These are phyloP conservation scores for Boletus huronensis DNA, from an alignment of 768 basidiomycete genomes.

Conservation along the genomic window DNA sequence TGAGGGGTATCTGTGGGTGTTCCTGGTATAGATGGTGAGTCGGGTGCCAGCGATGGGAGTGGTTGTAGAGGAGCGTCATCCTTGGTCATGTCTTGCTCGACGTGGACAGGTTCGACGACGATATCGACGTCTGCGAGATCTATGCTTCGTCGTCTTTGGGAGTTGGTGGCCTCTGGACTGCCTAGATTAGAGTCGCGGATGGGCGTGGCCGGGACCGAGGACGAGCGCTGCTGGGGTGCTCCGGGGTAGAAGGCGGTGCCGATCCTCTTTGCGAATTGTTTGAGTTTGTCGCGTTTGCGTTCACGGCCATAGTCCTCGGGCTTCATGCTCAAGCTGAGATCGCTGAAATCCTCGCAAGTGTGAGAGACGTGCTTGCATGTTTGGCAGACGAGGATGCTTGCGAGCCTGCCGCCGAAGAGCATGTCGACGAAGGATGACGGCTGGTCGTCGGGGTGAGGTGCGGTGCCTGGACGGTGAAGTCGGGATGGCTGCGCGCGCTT, in stretches of 20 bases:
- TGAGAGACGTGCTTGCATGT: conserved; percentile 91
- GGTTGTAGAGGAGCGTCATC: conserved; percentile 1
- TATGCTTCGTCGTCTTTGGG: conserved; percentile 32
- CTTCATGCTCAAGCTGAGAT: conserved; percentile 87
- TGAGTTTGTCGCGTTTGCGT: conserved; percentile 75
- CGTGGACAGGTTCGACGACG: conserved; percentile 5
- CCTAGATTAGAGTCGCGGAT: conserved; percentile 32
- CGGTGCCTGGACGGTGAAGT: neutral
- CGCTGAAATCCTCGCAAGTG: conserved; percentile 79
- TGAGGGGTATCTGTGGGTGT: conserved; percentile 14
- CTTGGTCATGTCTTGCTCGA: conserved; percentile 2
- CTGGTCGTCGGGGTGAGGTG: conserved; percentile 39
- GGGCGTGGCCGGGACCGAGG: conserved; percentile 53
- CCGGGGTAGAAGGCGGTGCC: conserved; percentile 24
- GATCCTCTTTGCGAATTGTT: conserved; percentile 67
- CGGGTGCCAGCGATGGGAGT: neutral
- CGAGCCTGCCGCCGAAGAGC: conserved; percentile 85
- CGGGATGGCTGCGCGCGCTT: conserved; percentile 11
- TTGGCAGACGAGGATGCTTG: conserved; percentile 91
- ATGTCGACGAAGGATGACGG: conserved; percentile 79
- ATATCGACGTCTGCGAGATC: conserved; percentile 36
- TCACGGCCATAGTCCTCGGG: conserved; percentile 72
- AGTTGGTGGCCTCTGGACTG: conserved; percentile 21
- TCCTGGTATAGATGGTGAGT: conserved; percentile 13
- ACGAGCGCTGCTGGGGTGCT: conserved; percentile 45